Base-by-base conservation (phyloP, 2,329 filamentous ascomycete species). In the Fusarium luffae region DNA sequence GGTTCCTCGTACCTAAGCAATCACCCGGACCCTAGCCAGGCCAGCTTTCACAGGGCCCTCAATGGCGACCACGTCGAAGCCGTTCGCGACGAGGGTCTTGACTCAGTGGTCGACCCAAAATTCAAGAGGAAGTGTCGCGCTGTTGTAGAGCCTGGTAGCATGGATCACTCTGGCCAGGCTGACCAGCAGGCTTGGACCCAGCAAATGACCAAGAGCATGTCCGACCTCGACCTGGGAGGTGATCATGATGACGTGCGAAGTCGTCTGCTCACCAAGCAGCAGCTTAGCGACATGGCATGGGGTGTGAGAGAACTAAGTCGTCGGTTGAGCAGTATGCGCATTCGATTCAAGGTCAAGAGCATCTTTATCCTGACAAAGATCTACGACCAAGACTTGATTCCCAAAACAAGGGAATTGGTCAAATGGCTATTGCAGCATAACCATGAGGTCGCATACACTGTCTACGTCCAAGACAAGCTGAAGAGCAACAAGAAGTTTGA, bases 201-300 rank as follows among this genome's bases (percentile, higher is more conserved):
- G 11, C 79, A 82, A 58, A 84, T 88, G 74, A 79, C 78, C 50
- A 83, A 80, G 68, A 78, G 77, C 73, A 77, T 77, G 57, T 82
- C 82, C 3, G 80, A 82, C 55, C 65, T 80, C 41, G 81, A 85
- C 61, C 76, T 83, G 13, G 67, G 75, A 10, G 65, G 77, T 43
- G 67, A 79, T 61, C 63, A 66, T 25, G 77, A 79, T 27, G 77
- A 80, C 11, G 72, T 86, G 43, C 85, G 88, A 74, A 89, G 86
- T 63, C 88, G 95, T n/a, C 87, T 98, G 51, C 85, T 98, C 71
- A 98, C 94, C 3, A 98, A 98, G 83, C 94, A 93, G 79, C 93
- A 99, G 80, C 85, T 99, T 43, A 94, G 92, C 16, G 96, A 98
- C 75, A 98, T 99, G 95, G 94, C 95, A 0, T 94, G 95, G 89